phyloP scores from a whole-genome alignment of 441 rosid genomes.

The Macaranga tanarius region DNA sequence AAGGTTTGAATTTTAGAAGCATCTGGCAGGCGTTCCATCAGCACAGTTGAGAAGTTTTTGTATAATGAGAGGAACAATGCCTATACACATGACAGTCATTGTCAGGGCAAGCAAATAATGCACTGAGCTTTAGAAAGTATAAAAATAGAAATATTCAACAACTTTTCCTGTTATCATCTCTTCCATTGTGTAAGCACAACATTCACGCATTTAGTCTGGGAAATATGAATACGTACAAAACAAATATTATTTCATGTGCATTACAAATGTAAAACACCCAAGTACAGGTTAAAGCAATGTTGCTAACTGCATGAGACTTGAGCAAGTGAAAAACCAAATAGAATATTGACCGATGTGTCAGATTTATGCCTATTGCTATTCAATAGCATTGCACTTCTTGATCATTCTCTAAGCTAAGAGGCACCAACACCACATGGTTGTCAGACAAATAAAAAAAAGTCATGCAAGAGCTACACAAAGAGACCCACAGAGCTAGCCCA shows the following conservation, averaged over 20 bases:
- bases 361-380: background rate
- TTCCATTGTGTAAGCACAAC: too few relatives aligned
- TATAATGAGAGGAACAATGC: conserved; percentile 67
- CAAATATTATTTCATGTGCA: too few relatives aligned
- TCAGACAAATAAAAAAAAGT: background rate
- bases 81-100: conserved; percentile 35
- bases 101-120: conserved; percentile 15
- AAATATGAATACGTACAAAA: too few relatives aligned
- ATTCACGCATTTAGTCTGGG: too few relatives aligned
- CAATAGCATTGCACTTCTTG: background rate
- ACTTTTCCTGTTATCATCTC: background rate
- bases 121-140: background rate
- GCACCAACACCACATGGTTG: background rate
- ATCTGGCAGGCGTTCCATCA: conserved; percentile 79
- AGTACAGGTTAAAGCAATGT: too few relatives aligned
- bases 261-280: too few relatives aligned
- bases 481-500: background rate
- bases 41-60: conserved; percentile 62
- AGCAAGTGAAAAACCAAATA: background rate
- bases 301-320: too few relatives aligned
- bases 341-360: background rate
- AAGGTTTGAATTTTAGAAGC: conserved; percentile 60
- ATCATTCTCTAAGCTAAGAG: background rate
- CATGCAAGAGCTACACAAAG: background rate
- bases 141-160: conserved; percentile 2